phyloP scores from a whole-genome alignment of 345 rosid genomes.

The Melaleuca alternifolia region DNA sequence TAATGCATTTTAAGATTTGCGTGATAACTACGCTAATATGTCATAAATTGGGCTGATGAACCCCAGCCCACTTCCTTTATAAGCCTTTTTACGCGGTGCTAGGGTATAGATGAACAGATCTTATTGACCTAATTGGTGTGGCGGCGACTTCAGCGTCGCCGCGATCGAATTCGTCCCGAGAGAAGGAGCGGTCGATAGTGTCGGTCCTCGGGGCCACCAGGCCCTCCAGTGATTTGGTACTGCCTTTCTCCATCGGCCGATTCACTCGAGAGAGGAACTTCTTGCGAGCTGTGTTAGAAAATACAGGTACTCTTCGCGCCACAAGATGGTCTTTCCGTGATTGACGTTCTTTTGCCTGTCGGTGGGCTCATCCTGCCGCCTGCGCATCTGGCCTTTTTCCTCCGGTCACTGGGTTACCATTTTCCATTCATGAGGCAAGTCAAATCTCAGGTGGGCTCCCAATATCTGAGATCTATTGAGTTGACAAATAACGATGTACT shows the following conservation, averaged over 20 bases:
- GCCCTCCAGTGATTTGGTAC: too few species aligned
- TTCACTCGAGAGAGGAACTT: too few species aligned
- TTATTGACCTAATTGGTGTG: background rate
- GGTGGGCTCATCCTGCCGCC: background rate
- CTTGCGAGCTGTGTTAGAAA: too few species aligned
- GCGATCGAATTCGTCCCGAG: too few species aligned
- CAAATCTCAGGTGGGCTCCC: background rate
- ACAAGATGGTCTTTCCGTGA: background rate
- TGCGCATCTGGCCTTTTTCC: background rate
- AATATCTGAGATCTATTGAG: background rate
- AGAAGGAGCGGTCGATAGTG: too few species aligned
- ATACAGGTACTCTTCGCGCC: too few species aligned
- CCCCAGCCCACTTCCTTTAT: background rate
- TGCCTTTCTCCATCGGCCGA: too few species aligned
- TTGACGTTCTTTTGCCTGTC: background rate
- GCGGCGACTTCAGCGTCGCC: background rate
- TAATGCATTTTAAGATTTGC: background rate
- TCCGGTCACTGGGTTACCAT: background rate
- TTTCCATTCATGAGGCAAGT: background rate
- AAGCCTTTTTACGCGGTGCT: background rate
- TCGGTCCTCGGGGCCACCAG: too few species aligned
- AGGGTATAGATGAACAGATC: background rate
- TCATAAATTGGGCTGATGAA: background rate
- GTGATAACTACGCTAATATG: background rate
- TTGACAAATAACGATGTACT: background rate